Evolutionary conservation across 306 rosid species (phyloP).

Genomic region (Fragaria nilgerrensis): DNA sequence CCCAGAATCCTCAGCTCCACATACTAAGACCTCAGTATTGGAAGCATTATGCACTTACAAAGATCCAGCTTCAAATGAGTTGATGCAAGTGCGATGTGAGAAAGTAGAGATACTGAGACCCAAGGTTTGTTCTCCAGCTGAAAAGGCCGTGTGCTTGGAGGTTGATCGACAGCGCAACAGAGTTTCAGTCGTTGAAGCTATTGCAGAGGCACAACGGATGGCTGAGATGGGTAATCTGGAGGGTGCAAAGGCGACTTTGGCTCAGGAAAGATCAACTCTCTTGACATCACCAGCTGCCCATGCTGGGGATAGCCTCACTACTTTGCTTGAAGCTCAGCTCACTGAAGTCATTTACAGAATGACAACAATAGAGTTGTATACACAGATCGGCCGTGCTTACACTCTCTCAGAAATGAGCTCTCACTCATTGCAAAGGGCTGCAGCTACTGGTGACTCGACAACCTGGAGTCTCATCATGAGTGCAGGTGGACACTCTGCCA

Average conservation of each 20-base stretch:
- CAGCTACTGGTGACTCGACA: conserved; percentile 4
- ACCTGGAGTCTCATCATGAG: too few species aligned
- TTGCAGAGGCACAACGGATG: not conserved
- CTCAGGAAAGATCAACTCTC: not conserved
- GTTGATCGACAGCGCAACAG: not conserved
- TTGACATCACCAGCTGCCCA: not conserved
- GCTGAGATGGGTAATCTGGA: not conserved
- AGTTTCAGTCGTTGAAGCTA: not conserved
- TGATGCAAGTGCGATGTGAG: not conserved
- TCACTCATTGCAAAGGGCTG: conserved; percentile 14
- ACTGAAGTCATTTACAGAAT: not conserved
- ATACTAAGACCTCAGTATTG: not conserved
- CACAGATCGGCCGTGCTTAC: conserved; percentile 8
- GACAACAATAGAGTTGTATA: not conserved
- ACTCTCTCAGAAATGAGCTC: conserved; percentile 13
- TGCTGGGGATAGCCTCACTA: not conserved
- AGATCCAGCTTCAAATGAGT: conserved; percentile 7
- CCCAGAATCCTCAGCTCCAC: not conserved
- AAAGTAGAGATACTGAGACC: conserved; percentile 5
- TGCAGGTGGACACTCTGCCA: too few species aligned
- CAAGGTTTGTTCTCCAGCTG: not conserved
- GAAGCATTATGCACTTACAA: conserved; percentile 2
- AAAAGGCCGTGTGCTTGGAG: not conserved
- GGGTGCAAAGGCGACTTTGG: not conserved
- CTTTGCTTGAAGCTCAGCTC: not conserved